phyloP scores from a whole-genome alignment of 495 filamentous ascomycete genomes.

The Talaromyces borbonicus region DNA sequence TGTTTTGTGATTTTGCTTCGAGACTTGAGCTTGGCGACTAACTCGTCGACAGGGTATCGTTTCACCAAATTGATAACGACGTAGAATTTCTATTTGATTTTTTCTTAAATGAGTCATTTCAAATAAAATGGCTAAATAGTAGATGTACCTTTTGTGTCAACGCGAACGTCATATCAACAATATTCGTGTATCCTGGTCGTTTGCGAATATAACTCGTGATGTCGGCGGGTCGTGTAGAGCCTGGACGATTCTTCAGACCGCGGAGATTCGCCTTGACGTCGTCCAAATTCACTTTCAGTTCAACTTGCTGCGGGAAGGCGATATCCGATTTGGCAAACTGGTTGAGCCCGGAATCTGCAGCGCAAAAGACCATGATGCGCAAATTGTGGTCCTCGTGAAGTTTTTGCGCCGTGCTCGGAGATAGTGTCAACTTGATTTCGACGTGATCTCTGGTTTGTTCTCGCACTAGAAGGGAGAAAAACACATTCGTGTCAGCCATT shows the following conservation, averaged over 20 bases:
- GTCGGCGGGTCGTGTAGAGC: conserved; percentile 85
- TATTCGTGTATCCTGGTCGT: conserved; percentile 60
- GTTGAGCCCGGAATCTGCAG: conserved; percentile 43
- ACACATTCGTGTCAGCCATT: conserved; percentile 7
- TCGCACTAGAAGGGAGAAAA: conserved; percentile 28
- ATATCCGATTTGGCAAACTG: conserved; percentile 59
- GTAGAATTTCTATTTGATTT: conserved; percentile 72
- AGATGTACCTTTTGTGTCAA: conserved; percentile 68
- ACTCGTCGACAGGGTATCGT: conserved; percentile 56
- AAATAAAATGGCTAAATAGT: background rate
- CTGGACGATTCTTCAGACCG: conserved; percentile 89
- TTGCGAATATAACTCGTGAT: conserved; percentile 69
- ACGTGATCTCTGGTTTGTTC: conserved; percentile 44
- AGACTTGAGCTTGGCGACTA: conserved; percentile 56
- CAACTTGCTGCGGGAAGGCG: conserved; percentile 81
- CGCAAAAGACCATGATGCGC: conserved; percentile 75
- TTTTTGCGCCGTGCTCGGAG: conserved; percentile 33
- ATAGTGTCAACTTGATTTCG: conserved; percentile 44
- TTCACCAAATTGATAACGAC: conserved; percentile 65
- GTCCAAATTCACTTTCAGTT: conserved; percentile 80
- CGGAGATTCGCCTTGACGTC: conserved; percentile 83
- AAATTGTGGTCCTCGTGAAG: conserved; percentile 44
- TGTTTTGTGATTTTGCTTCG: conserved; percentile 69
- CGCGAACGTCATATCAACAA: conserved; percentile 79
- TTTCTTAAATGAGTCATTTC: background rate